Conservation (phyloP, 176 grass and related monocot species). For the Cenchrus americanus region DNA sequence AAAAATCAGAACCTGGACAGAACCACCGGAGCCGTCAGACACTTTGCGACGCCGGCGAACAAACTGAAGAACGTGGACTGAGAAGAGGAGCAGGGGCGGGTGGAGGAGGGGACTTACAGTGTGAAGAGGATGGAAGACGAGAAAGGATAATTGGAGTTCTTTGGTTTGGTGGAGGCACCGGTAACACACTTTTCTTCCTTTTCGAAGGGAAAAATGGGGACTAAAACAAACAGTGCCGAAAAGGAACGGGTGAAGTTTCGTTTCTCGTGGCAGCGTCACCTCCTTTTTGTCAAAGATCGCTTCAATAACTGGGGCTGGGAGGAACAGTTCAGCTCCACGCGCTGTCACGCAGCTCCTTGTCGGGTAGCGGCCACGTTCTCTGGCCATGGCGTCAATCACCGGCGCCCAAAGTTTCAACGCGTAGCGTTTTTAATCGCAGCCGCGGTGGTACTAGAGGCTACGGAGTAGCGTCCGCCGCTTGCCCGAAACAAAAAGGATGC, state of each 20-base stretch:
- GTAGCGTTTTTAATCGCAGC: neutral
- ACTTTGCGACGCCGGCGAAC: neutral
- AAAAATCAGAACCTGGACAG: neutral
- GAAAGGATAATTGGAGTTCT: neutral
- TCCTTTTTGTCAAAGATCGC: slow-evolving; percentile 9
- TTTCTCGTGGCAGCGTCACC: neutral
- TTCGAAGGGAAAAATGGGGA: fast-evolving
- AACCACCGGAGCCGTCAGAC: neutral
- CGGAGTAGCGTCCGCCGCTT: neutral
- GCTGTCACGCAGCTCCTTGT: neutral
- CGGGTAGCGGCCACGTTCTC: neutral
- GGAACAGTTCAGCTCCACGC: neutral
- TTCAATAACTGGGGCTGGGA: slow-evolving; percentile 30
- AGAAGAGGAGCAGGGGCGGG: neutral
- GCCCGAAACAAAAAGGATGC: neutral
- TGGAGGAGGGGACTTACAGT: neutral
- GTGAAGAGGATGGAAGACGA: slow-evolving; percentile 1
- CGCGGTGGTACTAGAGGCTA: neutral
- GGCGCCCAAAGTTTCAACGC: slow-evolving; percentile 3
- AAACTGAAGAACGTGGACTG: neutral
- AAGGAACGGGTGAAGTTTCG: neutral
- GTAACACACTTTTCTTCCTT: neutral
- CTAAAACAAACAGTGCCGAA: neutral
- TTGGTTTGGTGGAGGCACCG: slow-evolving; percentile 28
- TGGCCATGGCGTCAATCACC: neutral